Percentiles rank a stretch among this genome's conserved stretches.
Evolutionary conservation across 2,329 filamentous ascomycete species (phyloP).

Genomic region (Fusarium stilboides): DNA sequence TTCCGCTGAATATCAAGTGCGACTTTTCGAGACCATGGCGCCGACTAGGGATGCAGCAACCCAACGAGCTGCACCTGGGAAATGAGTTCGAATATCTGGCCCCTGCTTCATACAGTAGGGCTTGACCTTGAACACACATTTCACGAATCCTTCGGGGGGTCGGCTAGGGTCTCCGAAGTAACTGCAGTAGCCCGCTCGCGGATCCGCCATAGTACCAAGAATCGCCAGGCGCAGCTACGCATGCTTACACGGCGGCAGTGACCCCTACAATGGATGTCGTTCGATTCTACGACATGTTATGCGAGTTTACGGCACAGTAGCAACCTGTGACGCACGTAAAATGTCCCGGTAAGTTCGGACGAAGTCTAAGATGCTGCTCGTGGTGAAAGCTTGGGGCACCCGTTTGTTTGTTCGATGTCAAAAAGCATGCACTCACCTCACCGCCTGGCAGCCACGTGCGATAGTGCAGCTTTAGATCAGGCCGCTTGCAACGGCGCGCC

Average conservation of each 20-base stretch:
- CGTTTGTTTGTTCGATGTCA: slow-evolving; percentile 5
- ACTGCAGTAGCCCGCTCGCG: slow-evolving; percentile 7
- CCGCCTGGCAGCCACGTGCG: slow-evolving; percentile 32
- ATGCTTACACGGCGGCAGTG: slow-evolving; percentile 23
- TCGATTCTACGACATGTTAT: slow-evolving; percentile 26
- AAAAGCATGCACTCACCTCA: slow-evolving; percentile 19
- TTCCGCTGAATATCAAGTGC: slow-evolving; percentile 11
- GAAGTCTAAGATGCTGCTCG: slow-evolving; percentile 12
- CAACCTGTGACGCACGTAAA: slow-evolving; percentile 19
- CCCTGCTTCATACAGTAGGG: slow-evolving; percentile 22
- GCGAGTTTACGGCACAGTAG: slow-evolving; percentile 24
- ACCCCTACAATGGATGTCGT: slow-evolving; percentile 4
- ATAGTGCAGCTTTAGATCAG: slow-evolving; percentile 35
- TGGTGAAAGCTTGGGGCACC: slow-evolving; percentile 20
- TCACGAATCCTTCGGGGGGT: slow-evolving; percentile 15
- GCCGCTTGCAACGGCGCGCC: slow-evolving; percentile 33
- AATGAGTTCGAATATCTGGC: slow-evolving; percentile 8
- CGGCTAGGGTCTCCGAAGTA: slow-evolving; percentile 15
- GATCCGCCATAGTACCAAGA: slow-evolving; percentile 18
- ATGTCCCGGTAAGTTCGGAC: slow-evolving; percentile 23
- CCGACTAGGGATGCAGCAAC: slow-evolving; percentile 21
- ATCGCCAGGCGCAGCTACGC: slow-evolving; percentile 18
- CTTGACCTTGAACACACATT: slow-evolving; percentile 20
- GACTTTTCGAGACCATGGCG: slow-evolving; percentile 34
- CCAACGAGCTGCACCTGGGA: slow-evolving; percentile 15